Evolutionary conservation across 129 eudicot species (phyloP).

Genomic region (Flaveria bidentis): DNA sequence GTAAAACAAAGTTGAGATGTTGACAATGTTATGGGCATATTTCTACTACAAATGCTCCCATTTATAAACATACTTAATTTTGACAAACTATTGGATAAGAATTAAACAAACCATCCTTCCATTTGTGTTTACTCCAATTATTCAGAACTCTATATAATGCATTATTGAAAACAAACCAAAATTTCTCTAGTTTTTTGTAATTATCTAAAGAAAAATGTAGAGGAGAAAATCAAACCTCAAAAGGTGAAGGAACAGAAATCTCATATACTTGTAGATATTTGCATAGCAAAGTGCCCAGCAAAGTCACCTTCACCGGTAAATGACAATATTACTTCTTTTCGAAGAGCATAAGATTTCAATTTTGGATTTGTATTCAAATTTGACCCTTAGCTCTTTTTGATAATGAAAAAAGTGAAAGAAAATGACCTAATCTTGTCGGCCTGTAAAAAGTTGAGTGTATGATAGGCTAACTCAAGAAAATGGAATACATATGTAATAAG

Average conservation of each 20-base stretch:
- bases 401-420: neutral
- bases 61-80: too few relatives aligned
- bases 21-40: too few relatives aligned
- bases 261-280: constrained; percentile 32
- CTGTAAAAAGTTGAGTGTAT: too few relatives aligned
- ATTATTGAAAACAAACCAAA: neutral
- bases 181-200: constrained; percentile 19
- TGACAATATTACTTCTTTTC: neutral
- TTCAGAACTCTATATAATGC: too few relatives aligned
- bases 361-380: neutral
- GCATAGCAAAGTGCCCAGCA: neutral
- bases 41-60: too few relatives aligned
- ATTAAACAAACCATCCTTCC: too few relatives aligned
- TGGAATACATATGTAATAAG: too few relatives aligned
- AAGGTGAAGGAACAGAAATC: constrained; percentile 7
- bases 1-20: too few relatives aligned
- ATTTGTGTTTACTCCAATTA: too few relatives aligned
- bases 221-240: neutral
- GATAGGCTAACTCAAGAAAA: too few relatives aligned
- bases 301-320: neutral
- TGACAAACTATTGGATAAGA: too few relatives aligned
- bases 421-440: too few relatives aligned
- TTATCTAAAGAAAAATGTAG: neutral
- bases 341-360: neutral
- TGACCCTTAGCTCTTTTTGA: neutral